Evolutionary conservation across 2,329 filamentous ascomycete species (phyloP), one percentile per base, ranked within the genome.

Genomic region (Cladophialophora psammophila): DNA sequence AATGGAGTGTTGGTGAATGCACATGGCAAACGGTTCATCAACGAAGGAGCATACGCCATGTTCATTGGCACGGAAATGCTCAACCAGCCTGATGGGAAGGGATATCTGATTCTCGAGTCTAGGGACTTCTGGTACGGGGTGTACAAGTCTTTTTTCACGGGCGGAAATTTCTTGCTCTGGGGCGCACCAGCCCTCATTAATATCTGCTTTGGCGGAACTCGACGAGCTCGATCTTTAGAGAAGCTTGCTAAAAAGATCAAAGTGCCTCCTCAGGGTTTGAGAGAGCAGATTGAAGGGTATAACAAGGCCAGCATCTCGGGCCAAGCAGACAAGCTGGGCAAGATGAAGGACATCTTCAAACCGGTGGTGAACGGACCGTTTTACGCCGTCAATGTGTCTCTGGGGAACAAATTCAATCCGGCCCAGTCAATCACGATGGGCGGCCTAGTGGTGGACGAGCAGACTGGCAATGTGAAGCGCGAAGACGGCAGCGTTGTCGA

Each of bases 161-260:
- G 48, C 3, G 48, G 48, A 2, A 53, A 53, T 26, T 53, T 53
- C 48, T n/a, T 53, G 48, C 48, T 53, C 48, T 53, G 48, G 48
- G 48, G 48, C 0, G 48, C 48, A 5, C 48, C 48, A 18, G 48
- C 48, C 20, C 48, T 53, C 48, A 53, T 53, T 18, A 53, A 53
- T 18, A 53, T 53, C 31, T 26, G 20, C 48, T 53, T 53, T 18
- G 48, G 48, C 48, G 48, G 48, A 20, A 53, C 48, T 53, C 48
- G 48, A 53, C 48, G 48, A 53, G 48, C 48, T 53, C 48, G 48
- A 53, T 53, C 48, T 31, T 6, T 53, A 18, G 48, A 57, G 54
- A 57, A 57, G 54, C 54, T 57, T 57, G 36, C 54, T 3, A 57
- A 57, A 26, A 53, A 53, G 48, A 53, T 53, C 20, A 31, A 32